Base-by-base conservation (phyloP, 1,139 yeast genomes). In the Hyphopichia khmerensis region DNA sequence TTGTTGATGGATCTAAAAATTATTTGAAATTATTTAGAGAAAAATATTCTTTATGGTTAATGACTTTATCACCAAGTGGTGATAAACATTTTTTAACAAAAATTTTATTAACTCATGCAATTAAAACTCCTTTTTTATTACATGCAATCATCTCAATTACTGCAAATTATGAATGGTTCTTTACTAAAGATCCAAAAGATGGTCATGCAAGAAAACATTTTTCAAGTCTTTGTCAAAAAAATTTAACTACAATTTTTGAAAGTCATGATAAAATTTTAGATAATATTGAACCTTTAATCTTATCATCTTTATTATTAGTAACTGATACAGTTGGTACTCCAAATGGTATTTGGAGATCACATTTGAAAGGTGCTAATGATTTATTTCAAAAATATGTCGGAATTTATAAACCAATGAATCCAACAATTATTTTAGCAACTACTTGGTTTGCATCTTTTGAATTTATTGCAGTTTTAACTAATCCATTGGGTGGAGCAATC, bases 371-470 rank as follows among this genome's bases (percentile, higher is more conserved):
- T 10, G 50, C 57, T n/a, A 50, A 52, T 38, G 47, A 50, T 35
- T 35, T 53, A 26, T 53, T 53, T 36, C 42, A 50, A 8, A 51
- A 50, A 36, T 53, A 52, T 38, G 45, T 50, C 30, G 36, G 44
- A 5, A 39, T 42, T 10, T 42, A 43, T 30, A 44, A 46, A 26
- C 48, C 42, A 16, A 48, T 41, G 23, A 46, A 48, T 24, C 50
- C 49, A 10, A 41, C 47, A 16, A 51, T 53, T 15, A 36, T 53
- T 18, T 35, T 53, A 18, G 50, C 57, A 5, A 45, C 56, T 3
- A 45, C 53, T 10, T 53, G 57, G 57, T 53, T 53, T 46, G 53
- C 56, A 1, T 48, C 56, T 3, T 53, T 52, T 38, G 57, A 53
- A 38, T 51, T 51, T 19, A 47, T 53, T 6, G 57, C 57, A 6